Evolutionary conservation across 352 stramenopile species (phyloP).

Genomic region (Globisporangium cystogenes): DNA sequence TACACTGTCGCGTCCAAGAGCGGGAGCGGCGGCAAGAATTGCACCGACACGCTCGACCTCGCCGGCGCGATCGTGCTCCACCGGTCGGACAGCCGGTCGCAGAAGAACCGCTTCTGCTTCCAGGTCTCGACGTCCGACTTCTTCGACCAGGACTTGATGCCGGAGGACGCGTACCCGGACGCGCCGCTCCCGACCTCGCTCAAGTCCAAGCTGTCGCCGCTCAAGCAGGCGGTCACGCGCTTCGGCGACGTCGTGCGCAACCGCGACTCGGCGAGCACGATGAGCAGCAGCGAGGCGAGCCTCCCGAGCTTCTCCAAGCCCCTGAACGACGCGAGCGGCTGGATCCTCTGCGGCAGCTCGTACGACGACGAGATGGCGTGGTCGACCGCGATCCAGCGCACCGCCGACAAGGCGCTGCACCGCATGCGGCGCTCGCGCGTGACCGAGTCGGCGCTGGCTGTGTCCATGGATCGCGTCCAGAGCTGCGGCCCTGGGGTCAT

Average conservation of each 20-base stretch:
- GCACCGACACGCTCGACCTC: constrained; percentile 61
- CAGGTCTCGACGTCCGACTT: constrained; percentile 64
- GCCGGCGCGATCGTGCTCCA: constrained; percentile 81
- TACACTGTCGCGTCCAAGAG: constrained; percentile 53
- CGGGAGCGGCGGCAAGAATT: constrained; percentile 19
- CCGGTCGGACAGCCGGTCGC: constrained; percentile 50
- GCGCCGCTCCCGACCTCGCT: constrained; percentile 11
- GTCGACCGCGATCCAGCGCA: constrained; percentile 59
- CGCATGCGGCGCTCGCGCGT: constrained; percentile 52
- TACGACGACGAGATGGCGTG: constrained; percentile 64
- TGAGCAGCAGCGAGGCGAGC: constrained; percentile 23
- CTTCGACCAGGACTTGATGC: constrained; percentile 8
- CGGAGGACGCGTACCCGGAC: constrained; percentile 16
- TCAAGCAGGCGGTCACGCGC: constrained; percentile 54
- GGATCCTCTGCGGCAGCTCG: constrained; percentile 59
- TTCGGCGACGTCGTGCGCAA: constrained; percentile 37
- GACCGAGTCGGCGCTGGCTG: constrained; percentile 38
- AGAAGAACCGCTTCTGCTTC: constrained; percentile 78
- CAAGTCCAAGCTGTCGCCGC: constrained; percentile 48
- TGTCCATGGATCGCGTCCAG: constrained; percentile 34
- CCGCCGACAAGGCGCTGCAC: constrained; percentile 60
- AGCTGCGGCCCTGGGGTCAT: constrained; percentile 27
- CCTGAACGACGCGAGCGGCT: constrained; percentile 32
- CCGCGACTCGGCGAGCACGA: constrained; percentile 21
- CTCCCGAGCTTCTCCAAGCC: constrained; percentile 10